Percentiles rank a stretch among this genome's conserved stretches.
These are phyloP conservation scores for Sarcocystis neurona DNA, from an alignment of 169 alveolate genomes.

Conservation along the genomic window DNA sequence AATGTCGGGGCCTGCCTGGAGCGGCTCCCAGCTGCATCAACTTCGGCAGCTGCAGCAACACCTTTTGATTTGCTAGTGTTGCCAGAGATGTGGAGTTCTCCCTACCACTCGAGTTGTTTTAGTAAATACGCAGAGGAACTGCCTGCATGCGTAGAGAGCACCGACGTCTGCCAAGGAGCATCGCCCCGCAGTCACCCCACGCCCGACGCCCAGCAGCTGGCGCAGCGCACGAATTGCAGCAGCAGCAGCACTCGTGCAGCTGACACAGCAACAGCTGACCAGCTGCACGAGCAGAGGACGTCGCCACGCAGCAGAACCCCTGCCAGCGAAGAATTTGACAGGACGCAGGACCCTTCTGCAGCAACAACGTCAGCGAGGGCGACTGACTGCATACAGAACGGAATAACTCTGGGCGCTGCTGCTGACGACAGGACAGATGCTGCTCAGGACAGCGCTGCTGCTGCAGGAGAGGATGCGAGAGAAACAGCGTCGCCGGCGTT, in stretches of 20 bases:
- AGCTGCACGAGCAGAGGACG: no score
- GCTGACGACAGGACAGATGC: neutral
- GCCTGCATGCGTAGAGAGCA: no score
- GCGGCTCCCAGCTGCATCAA: neutral
- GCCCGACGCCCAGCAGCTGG: neutral
- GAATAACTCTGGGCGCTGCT: no score
- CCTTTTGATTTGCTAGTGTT: constrained; percentile 70
- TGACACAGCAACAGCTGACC: no score
- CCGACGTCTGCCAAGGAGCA: neutral
- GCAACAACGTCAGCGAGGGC: no score
- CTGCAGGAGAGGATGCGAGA: neutral
- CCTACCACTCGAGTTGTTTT: constrained; percentile 69
- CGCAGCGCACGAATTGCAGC: no score
- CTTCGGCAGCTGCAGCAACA: no score
- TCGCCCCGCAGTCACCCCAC: neutral
- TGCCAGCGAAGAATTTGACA: no score
- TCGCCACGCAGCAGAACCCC: no score
- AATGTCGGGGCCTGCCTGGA: neutral
- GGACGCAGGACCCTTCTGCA: no score
- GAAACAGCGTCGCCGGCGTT: constrained; percentile 67
- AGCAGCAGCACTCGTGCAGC: no score
- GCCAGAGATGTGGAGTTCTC: constrained; percentile 84
- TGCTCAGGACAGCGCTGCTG: constrained; percentile 18
- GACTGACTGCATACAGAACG: no score
- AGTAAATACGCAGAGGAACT: constrained; percentile 67